Conservation (phyloP, 352 stramenopile genomes). For the Phytopythium boreale region DNA sequence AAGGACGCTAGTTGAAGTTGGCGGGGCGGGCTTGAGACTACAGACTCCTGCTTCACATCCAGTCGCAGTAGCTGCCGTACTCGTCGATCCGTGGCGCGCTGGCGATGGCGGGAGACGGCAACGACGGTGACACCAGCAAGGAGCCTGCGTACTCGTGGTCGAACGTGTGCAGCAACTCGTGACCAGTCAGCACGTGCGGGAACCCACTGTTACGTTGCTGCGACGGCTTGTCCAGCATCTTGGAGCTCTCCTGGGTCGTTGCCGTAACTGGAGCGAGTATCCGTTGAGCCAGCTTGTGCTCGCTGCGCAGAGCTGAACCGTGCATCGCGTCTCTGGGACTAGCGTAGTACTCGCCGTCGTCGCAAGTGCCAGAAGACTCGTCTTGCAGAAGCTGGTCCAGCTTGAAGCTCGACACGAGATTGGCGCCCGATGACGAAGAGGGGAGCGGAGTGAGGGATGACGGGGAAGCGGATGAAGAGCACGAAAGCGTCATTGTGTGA, state of each 20-base stretch:
- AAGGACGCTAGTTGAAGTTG: background rate
- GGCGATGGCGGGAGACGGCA: background rate
- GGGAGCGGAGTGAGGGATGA: slow-evolving; percentile 8
- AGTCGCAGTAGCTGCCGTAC: slow-evolving; percentile 7
- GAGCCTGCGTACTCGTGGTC: slow-evolving; percentile 1
- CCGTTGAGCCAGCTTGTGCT: background rate
- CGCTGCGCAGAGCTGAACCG: slow-evolving; percentile 6
- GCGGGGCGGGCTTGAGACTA: background rate
- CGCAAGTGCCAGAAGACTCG: slow-evolving; percentile 21
- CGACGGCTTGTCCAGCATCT: background rate
- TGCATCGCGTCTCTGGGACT: too few species aligned
- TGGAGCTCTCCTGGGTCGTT: background rate
- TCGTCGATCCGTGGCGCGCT: background rate
- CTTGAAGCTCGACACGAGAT: slow-evolving; percentile 12
- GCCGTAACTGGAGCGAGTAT: background rate
- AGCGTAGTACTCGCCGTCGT: slow-evolving; percentile 43
- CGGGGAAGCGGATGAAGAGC: slow-evolving; percentile 8
- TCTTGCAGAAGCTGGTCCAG: slow-evolving; percentile 68
- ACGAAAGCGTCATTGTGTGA: background rate
- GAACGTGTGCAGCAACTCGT: slow-evolving; percentile 8
- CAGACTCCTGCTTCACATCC: slow-evolving; percentile 2
- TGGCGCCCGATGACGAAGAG: background rate
- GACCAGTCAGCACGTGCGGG: slow-evolving; percentile 2
- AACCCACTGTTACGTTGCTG: background rate
- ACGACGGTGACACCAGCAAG: background rate